Base-by-base conservation (phyloP, 306 rosid species). In the Glycine soja region DNA sequence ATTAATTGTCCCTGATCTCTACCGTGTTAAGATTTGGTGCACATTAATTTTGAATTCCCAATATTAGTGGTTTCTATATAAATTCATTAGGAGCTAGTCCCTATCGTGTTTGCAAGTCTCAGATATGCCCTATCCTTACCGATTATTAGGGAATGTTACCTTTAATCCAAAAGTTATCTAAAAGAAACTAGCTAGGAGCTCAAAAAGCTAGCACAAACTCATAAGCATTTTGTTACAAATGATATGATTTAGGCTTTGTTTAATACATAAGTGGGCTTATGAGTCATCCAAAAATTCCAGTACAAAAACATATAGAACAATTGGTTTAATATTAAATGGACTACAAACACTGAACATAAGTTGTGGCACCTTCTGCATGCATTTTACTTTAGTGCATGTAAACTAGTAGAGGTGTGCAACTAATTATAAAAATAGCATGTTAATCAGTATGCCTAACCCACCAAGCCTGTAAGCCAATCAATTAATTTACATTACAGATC, bases 361-460 rank as follows among this genome's bases (percentile, higher is more conserved):
- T 14, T 36, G 40, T n/a, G 47, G 32, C 47, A 19, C 4, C 36
- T 12, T 68, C 75, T 69, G 74, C 42, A 7, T 38, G 47, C 53
- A 66, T 38, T 66, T 77, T 53, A 66, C 67, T 52, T 69, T 53
- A 38, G n/a, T 53, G 42, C 80, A 63, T 34, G 72, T 11, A 76
- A 7, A 76, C 34, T 24, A 51, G 8, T 38, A 12, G 9, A 65
- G 30, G 30, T 24, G 30, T 24, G 30, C 30, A 24, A 24, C 30
- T 24, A 24, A 24, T 24, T 58, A 47, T 56, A 9, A 46, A 30
- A 57, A 3, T 47, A 47, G 43, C 24, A 80, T 34, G 78, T 9
- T 47, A 4, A 50, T 71, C 30, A 71, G 18, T 59, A 13, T 80
- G 77, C 84, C 79, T 72, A 72, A 72, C 79, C 78, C 65, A 59